Evolutionary conservation across 208 protist genomes (phyloP).

Genomic region (Angomonas ambiguus): DNA sequence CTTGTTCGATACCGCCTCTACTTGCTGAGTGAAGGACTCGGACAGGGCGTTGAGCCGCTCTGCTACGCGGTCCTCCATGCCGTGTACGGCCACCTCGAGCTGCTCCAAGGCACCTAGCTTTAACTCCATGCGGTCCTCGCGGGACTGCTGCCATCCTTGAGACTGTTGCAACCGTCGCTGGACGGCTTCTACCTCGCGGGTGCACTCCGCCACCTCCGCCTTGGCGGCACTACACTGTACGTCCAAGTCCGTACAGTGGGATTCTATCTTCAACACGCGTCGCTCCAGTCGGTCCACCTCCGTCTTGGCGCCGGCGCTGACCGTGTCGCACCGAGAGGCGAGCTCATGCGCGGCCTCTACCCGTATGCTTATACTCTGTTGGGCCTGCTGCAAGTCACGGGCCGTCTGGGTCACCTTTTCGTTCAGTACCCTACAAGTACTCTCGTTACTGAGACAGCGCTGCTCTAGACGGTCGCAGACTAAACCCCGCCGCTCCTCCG

Average conservation of each 20-base stretch:
- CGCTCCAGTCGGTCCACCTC: slow-evolving; percentile 67
- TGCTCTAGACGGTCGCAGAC: slow-evolving; percentile 27
- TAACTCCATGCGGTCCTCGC: slow-evolving; percentile 28
- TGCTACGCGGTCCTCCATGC: slow-evolving; percentile 6
- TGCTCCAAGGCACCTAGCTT: slow-evolving; percentile 9
- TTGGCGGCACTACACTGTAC: slow-evolving; percentile 18
- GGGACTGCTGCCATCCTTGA: slow-evolving; percentile 24
- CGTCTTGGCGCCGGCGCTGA: slow-evolving; percentile 41
- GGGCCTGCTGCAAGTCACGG: slow-evolving; percentile 21
- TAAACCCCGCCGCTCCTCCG: slow-evolving; percentile 19
- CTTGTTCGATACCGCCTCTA: slow-evolving; percentile 20
- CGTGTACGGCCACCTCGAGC: slow-evolving; percentile 13
- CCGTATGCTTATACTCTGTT: slow-evolving; percentile 39
- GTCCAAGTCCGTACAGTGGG: slow-evolving; percentile 12
- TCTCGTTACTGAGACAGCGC: slow-evolving; percentile 31
- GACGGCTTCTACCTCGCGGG: slow-evolving; percentile 29
- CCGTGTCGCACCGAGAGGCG: slow-evolving; percentile 39
- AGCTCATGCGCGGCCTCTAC: slow-evolving; percentile 45
- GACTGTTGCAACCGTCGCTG: slow-evolving; percentile 41
- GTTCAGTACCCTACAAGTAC: slow-evolving; percentile 23
- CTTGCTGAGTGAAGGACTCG: slow-evolving; percentile 15
- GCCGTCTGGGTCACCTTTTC: slow-evolving; percentile 34
- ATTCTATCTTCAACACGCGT: slow-evolving; percentile 41
- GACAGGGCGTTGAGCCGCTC: slow-evolving; percentile 14
- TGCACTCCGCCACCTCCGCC: slow-evolving; percentile 26